phyloP scores from a whole-genome alignment of 345 rosid genomes.

The Geranium brycei region DNA sequence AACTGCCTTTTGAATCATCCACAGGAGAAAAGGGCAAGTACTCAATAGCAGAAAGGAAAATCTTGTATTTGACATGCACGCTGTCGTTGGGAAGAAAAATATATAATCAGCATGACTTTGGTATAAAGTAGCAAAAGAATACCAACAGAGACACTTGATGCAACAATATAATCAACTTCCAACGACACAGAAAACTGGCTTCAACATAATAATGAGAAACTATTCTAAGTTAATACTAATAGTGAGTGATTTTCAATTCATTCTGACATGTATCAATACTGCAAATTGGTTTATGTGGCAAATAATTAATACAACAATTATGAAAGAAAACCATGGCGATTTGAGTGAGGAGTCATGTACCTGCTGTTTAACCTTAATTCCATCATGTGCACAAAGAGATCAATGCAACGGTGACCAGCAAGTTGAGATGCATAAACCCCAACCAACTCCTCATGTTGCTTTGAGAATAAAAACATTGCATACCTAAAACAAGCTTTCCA shows the following conservation, averaged over 20 bases:
- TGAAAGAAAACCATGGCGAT: no score
- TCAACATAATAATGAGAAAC: not conserved
- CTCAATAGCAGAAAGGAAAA: slow-evolving; percentile 86
- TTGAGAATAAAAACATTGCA: slow-evolving; percentile 85
- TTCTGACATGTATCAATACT: no score
- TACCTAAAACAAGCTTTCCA: slow-evolving; percentile 50
- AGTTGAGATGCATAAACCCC: slow-evolving; percentile 98
- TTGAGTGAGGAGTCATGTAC: slow-evolving; percentile 17
- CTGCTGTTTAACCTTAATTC: slow-evolving; percentile 83
- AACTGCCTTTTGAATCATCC: slow-evolving; percentile 72
- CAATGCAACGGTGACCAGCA: slow-evolving; percentile 80
- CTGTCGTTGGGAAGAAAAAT: slow-evolving; percentile 25
- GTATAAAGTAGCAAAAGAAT: no score
- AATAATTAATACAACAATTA: no score
- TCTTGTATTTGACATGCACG: slow-evolving; percentile 76
- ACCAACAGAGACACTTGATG: no score
- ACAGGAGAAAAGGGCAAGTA: slow-evolving; percentile 65
- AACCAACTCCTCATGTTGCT: slow-evolving; percentile 88
- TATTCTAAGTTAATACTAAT: no score
- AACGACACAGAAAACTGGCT: not conserved
- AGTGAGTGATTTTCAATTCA: no score
- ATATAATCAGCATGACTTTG: slow-evolving; percentile 3
- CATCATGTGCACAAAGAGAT: slow-evolving; percentile 98
- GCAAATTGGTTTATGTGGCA: no score
- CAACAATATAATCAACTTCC: not conserved